phyloP scores from a whole-genome alignment of 208 protist genomes.

The Blastocrithidia nonstop region DNA sequence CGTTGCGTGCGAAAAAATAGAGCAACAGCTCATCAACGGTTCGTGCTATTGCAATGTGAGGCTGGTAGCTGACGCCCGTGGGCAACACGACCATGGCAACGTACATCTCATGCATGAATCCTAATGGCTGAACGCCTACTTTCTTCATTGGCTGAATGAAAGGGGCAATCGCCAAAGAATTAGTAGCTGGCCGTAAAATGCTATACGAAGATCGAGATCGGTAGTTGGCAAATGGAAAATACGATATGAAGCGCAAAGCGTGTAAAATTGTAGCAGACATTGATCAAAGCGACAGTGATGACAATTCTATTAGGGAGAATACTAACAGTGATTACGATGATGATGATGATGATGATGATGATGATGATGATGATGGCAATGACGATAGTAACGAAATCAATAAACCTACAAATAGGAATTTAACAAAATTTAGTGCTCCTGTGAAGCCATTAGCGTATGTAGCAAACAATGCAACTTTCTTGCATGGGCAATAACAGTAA shows the following conservation, averaged over 20 bases:
- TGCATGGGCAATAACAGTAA: background rate
- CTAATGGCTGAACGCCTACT: slow-evolving; percentile 68
- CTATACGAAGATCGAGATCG: slow-evolving; percentile 24
- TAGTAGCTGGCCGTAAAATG: slow-evolving; percentile 33
- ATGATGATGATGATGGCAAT: too few relatives aligned
- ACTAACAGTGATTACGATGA: background rate
- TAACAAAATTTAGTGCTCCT: too few relatives aligned
- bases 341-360: background rate
- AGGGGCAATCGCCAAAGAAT: slow-evolving; percentile 64
- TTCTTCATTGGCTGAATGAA: slow-evolving; percentile 81
- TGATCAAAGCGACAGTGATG: background rate
- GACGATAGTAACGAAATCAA: too few relatives aligned
- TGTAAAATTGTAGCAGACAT: background rate
- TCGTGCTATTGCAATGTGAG: slow-evolving; percentile 31
- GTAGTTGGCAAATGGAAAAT: background rate
- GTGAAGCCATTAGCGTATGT: too few relatives aligned
- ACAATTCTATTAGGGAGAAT: slow-evolving; percentile 1
- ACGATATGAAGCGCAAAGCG: background rate
- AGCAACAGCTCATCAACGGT: slow-evolving; percentile 17
- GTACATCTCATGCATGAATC: slow-evolving; percentile 73
- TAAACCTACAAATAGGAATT: too few relatives aligned
- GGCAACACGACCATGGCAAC: slow-evolving; percentile 32
- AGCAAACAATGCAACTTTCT: too few relatives aligned
- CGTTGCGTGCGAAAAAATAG: slow-evolving; percentile 9
- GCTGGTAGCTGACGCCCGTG: slow-evolving; percentile 37